Base-by-base conservation (phyloP, 495 filamentous ascomycete species). In the Acidomyces sp. region DNA sequence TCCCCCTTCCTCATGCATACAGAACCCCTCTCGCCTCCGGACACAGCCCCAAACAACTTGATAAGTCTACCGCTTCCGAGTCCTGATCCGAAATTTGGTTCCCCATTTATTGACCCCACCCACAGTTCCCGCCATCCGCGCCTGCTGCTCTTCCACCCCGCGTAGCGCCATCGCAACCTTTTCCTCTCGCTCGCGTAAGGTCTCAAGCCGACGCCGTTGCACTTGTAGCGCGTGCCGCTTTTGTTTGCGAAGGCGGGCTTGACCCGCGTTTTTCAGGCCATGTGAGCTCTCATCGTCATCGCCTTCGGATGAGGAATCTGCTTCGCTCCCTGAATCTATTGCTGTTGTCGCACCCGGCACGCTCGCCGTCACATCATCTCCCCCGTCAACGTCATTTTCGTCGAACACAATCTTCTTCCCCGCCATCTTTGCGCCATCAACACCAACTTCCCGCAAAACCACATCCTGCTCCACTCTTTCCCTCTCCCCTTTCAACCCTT, bases 31-130 rank as follows among this genome's bases (percentile, higher is more conserved):
- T n/a, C n/a, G n/a, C n/a, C n/a, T n/a, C n/a, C n/a, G n/a, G n/a
- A n/a, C n/a, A n/a, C n/a, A n/a, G n/a, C n/a, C n/a, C n/a, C n/a
- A n/a, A n/a, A n/a, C n/a, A n/a, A n/a, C n/a, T n/a, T n/a, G n/a
- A n/a, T n/a, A n/a, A n/a, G n/a, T n/a, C n/a, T n/a, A n/a, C n/a
- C 74, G 71, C 69, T 92, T 93, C 51, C 86, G 68, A 65, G 85
- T 80, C 37, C 77, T 63, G 15, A 85, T 67, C 66, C 90, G 92
- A 62, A 80, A 87, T 62, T 80, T 87, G 55, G 80, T 67, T 11
- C 86, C 85, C 21, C 72, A 60, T 62, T 87, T 90, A 48, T 82
- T 90, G 38, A 79, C 66, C 7, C 85, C 85, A 29, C 80, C 80
- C 6, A 83, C 67, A 3, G 72, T 81, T 20, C 88, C 88, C 33